phyloP scores from a whole-genome alignment of 1,284 basidiomycete species.

The Tremellales sp. region DNA sequence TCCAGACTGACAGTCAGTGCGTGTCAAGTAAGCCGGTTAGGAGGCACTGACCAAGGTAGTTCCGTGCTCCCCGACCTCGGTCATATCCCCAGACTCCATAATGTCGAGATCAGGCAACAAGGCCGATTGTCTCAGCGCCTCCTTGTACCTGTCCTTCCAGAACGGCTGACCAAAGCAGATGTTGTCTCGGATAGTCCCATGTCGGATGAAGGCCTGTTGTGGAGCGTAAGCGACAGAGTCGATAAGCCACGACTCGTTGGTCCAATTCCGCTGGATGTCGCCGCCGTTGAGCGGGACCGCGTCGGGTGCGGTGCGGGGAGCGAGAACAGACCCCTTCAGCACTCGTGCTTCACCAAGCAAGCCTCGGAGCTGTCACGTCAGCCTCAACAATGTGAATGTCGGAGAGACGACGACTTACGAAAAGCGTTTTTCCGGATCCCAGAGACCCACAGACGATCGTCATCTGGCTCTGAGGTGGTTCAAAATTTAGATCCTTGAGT shows the following conservation, averaged over 20 bases:
- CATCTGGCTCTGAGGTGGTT: constrained; percentile 30
- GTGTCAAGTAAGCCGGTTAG: not conserved
- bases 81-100: constrained; percentile 50
- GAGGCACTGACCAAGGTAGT: constrained; percentile 53
- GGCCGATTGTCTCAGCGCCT: constrained; percentile 37
- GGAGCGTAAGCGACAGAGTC: constrained; percentile 42
- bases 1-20: constrained; percentile 26
- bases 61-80: constrained; percentile 82
- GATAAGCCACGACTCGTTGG: constrained; percentile 32
- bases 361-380: constrained; percentile 33
- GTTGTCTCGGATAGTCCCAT: constrained; percentile 46
- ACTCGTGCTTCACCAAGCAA: constrained; percentile 42
- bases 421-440: constrained; percentile 45
- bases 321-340: constrained; percentile 18
- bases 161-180: constrained; percentile 49
- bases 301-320: constrained; percentile 28
- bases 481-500: constrained; percentile 27
- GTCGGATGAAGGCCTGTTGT: constrained; percentile 46
- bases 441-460: constrained; percentile 45
- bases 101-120: constrained; percentile 41
- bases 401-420: constrained; percentile 25
- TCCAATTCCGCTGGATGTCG: constrained; percentile 17
- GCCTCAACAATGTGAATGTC: no score
- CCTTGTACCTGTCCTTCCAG: constrained; percentile 40
- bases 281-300: constrained; percentile 23